A percentile compares a stretch with the other conserved stretches of the same genome.
phyloP scores from a whole-genome alignment of 768 basidiomycete genomes.

The Trametes cinnabarina region DNA sequence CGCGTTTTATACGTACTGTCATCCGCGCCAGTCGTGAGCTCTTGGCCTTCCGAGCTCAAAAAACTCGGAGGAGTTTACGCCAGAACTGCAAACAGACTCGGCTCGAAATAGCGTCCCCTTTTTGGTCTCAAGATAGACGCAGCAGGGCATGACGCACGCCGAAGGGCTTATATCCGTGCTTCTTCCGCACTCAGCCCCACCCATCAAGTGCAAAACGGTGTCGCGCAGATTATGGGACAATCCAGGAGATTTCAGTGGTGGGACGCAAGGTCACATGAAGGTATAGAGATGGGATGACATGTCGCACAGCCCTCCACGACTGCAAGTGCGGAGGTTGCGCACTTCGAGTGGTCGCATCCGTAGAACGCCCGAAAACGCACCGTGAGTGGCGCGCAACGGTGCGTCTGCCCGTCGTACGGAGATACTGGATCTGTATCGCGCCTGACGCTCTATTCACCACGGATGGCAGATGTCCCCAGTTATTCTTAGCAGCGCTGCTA shows the following conservation, averaged over 20 bases:
- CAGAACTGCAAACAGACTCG: background rate
- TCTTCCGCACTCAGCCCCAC: background rate
- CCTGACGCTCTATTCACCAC: background rate
- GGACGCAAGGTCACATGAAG: conserved; percentile 2
- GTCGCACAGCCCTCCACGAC: too few species aligned
- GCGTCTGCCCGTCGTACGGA: background rate
- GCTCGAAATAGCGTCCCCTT: conserved; percentile 1
- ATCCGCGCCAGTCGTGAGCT: background rate
- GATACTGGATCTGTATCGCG: background rate
- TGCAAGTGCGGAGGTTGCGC: background rate
- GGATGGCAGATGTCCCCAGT: background rate
- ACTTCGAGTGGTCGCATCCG: background rate
- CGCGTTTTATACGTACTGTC: background rate
- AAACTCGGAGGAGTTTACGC: conserved; percentile 16
- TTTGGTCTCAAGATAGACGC: background rate
- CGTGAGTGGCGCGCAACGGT: background rate
- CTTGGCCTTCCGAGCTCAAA: background rate
- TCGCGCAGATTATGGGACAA: background rate
- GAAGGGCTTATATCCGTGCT: conserved; percentile 13
- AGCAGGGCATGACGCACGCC: conserved; percentile 9
- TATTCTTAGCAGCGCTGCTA: conserved; percentile 3
- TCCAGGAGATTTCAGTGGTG: background rate
- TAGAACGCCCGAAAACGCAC: conserved; percentile 10
- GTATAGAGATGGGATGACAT: too few species aligned
- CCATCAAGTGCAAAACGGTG: too few species aligned